Conservation (phyloP, 768 basidiomycete species). For the Sutorius australiensis region DNA sequence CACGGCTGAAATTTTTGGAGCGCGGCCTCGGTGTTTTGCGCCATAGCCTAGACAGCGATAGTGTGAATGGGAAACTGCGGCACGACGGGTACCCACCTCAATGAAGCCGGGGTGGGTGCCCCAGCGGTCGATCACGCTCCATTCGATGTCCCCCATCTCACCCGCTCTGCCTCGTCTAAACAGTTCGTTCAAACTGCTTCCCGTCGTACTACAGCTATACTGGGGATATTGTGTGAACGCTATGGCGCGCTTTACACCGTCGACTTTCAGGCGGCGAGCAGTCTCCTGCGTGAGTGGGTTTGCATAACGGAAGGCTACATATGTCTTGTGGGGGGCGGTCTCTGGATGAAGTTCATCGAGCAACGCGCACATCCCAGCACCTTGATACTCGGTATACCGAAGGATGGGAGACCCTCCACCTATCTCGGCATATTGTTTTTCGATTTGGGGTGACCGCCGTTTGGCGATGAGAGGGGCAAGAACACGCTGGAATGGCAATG, state of each 20-base stretch:
- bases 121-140: constrained; percentile 99
- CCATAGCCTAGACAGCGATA: constrained; percentile 62
- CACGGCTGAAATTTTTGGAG: constrained; percentile 74
- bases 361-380: constrained; percentile 82
- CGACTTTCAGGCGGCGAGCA: constrained; percentile 76
- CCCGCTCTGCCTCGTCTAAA: constrained; percentile 62
- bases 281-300: constrained; percentile 83
- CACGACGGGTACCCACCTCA: constrained; percentile 57
- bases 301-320: constrained; percentile 94
- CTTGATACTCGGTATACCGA: constrained; percentile 83
- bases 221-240: constrained; percentile 99
- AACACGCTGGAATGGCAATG: constrained; percentile 85
- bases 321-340: constrained; percentile 93
- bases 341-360: constrained; percentile 93
- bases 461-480: constrained; percentile 87
- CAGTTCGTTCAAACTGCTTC: constrained; percentile 94
- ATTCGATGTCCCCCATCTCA: constrained; percentile 68
- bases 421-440: constrained; percentile 90
- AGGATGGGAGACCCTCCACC: constrained; percentile 97
- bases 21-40: constrained; percentile 82
- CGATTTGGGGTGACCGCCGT: constrained; percentile 87
- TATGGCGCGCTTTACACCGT: constrained; percentile 88
- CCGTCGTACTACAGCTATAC: constrained; percentile 97
- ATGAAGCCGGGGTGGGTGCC: constrained; percentile 92
- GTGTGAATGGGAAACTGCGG: background rate